phyloP scores from a whole-genome alignment of 2,329 filamentous ascomycete species.

The Aureobasidium sp. region DNA sequence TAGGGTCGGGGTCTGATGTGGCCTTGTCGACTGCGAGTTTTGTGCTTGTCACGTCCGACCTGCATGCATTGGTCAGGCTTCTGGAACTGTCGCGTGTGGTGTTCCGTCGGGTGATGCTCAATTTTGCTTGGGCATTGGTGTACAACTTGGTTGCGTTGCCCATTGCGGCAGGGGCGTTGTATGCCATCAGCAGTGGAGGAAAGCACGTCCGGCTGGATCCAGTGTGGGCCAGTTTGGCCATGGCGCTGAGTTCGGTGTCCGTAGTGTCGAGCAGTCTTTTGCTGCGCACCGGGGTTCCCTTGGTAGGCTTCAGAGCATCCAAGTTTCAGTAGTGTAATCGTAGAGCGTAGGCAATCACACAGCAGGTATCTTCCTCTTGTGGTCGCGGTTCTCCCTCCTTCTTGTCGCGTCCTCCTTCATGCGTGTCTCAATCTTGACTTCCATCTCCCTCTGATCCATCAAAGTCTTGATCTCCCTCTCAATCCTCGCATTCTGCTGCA shows the following conservation, averaged over 20 bases:
- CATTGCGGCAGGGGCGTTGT: constrained; percentile 72
- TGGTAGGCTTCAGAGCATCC: constrained; percentile 34
- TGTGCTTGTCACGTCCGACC: constrained; percentile 64
- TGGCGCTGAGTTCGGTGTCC: constrained; percentile 86
- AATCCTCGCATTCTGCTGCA: constrained; percentile 35
- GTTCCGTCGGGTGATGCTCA: constrained; percentile 71
- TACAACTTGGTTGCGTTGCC: constrained; percentile 76
- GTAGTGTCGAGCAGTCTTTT: constrained; percentile 76
- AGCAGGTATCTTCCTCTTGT: constrained; percentile 18
- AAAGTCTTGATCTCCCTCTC: constrained; percentile 36
- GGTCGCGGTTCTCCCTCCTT: constrained; percentile 29
- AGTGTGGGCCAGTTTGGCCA: constrained; percentile 82
- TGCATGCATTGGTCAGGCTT: constrained; percentile 63
- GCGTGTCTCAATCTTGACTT: constrained; percentile 37
- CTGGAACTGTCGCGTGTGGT: constrained; percentile 63
- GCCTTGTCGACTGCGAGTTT: constrained; percentile 76
- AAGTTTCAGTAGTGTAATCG: neutral
- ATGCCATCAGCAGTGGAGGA: constrained; percentile 45
- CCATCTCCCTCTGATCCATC: constrained; percentile 36
- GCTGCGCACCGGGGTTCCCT: constrained; percentile 46
- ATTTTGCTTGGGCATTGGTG: constrained; percentile 75
- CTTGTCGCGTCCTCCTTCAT: constrained; percentile 32
- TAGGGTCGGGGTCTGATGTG: constrained; percentile 73
- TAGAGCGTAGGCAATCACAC: neutral
- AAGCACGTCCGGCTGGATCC: constrained; percentile 59